Evolutionary conservation across 129 eudicot genomes (phyloP).

Genomic region (Smallanthus sonchifolius): DNA sequence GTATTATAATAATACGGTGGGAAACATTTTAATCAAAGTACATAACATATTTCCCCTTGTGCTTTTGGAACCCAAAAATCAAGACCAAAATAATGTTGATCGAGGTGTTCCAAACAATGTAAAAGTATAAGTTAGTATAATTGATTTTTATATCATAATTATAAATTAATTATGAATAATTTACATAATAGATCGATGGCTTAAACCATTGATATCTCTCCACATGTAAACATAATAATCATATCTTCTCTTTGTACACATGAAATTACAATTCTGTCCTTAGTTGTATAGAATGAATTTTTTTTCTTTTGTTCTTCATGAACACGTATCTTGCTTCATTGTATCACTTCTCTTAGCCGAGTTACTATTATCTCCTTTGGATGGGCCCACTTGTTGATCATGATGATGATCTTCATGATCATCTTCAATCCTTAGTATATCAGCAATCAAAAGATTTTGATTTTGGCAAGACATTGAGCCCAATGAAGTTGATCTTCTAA

Average conservation of each 20-base stretch:
- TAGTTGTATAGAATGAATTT: conserved; percentile 19
- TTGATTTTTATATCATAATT: background rate
- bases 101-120: background rate
- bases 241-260: conserved; percentile 29
- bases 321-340: conserved; percentile 40
- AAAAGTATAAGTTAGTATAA: background rate
- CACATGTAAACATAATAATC: conserved; percentile 6
- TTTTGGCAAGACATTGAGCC: conserved; percentile 38
- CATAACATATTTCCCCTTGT: background rate
- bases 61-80: background rate
- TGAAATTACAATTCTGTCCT: conserved; percentile 12
- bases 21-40: background rate
- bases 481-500: conserved; percentile 49
- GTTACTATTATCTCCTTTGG: conserved; percentile 21
- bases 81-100: background rate
- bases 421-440: conserved; percentile 43
- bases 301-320: conserved; percentile 31
- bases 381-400: conserved; percentile 31
- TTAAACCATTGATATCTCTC: conserved; percentile 16
- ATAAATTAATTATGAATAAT: conserved; percentile 7
- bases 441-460: conserved; percentile 50
- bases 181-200: background rate
- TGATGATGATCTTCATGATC: conserved; percentile 28
- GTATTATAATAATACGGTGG: background rate
- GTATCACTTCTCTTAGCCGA: conserved; percentile 3